Evolutionary conservation across 768 basidiomycete genomes (phyloP).

Genomic region (Boletus rex-veris): DNA sequence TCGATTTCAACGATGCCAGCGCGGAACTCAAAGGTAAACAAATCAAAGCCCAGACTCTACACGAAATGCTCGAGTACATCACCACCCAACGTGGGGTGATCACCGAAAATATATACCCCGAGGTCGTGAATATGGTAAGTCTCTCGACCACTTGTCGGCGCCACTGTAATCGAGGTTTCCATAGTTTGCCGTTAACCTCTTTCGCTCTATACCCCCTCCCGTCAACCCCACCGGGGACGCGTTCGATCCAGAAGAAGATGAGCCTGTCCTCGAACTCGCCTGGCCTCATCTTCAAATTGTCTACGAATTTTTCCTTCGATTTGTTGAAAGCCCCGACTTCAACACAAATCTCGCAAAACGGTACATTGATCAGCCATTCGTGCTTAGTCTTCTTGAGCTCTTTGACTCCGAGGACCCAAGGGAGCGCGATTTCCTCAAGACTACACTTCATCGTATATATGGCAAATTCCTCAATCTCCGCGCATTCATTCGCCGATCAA

Average conservation of each 20-base stretch:
- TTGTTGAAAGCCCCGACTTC: constrained; percentile 96
- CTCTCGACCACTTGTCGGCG: not conserved
- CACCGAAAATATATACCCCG: constrained; percentile 96
- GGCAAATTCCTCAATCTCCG: constrained; percentile 99
- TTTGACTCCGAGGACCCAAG: constrained; percentile 99
- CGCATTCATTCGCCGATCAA: constrained; percentile 97
- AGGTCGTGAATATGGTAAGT: constrained; percentile 95
- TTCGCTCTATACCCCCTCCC: constrained; percentile 99
- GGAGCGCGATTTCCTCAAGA: constrained; percentile 99
- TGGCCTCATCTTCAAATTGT: constrained; percentile 99
- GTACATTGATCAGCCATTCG: constrained; percentile 94
- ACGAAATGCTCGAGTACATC: constrained; percentile 99
- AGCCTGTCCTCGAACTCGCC: constrained; percentile 96
- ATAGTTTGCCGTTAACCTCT: constrained; percentile 96
- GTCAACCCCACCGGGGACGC: constrained; percentile 98
- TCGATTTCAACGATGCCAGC: constrained; percentile 98
- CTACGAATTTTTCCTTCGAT: constrained; percentile 99
- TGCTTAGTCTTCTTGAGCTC: constrained; percentile 92
- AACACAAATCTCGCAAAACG: constrained; percentile 97
- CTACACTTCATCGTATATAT: constrained; percentile 97
- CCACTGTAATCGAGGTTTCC: constrained; percentile 7
- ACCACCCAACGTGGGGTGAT: constrained; percentile 95
- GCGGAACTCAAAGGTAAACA: constrained; percentile 96
- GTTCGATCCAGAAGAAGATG: constrained; percentile 99
- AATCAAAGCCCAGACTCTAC: constrained; percentile 95